Conservation (phyloP, 179 eudicot genomes). For the Silene vulgaris region DNA sequence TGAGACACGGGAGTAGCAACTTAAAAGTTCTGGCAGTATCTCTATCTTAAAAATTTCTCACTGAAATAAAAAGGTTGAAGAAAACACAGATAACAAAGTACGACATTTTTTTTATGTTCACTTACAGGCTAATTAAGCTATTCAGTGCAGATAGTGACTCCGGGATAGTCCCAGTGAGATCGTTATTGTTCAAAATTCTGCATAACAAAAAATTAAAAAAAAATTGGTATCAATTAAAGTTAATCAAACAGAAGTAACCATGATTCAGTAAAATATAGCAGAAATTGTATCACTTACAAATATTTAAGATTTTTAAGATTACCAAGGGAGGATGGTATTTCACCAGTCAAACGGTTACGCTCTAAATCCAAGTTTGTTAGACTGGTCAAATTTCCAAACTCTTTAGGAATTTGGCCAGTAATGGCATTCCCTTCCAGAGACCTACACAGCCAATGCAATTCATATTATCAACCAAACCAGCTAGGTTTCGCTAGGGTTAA, state of each 20-base stretch:
- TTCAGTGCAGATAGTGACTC: conserved; percentile 63
- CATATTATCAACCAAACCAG: conserved; percentile 7
- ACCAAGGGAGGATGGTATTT: conserved; percentile 84
- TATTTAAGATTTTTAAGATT: conserved; percentile 69
- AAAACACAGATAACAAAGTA: background rate
- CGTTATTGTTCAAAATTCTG: conserved; percentile 75
- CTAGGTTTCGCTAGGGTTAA: background rate
- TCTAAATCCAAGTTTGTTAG: conserved; percentile 75
- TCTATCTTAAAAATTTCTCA: no score
- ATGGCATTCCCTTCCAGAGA: conserved; percentile 70
- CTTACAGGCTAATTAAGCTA: conserved; percentile 71
- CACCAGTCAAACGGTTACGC: conserved; percentile 66
- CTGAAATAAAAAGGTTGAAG: background rate
- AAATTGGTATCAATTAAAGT: conserved; percentile 17
- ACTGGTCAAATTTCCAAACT: conserved; percentile 71
- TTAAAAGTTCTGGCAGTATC: background rate
- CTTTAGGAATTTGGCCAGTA: conserved; percentile 71
- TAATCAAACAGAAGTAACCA: conserved; percentile 5
- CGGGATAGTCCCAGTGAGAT: conserved; percentile 73
- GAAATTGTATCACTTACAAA: conserved; percentile 57
- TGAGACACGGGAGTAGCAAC: conserved; percentile 11
- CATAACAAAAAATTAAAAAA: conserved; percentile 19
- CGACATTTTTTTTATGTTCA: conserved; percentile 5
- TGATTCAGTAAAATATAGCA: conserved; percentile 7
- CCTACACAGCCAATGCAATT: conserved; percentile 37